A percentile compares a stretch with the other conserved stretches of the same genome.
phyloP scores from a whole-genome alignment of 2,329 filamentous ascomycete species.

The Diaporthe helianthi region DNA sequence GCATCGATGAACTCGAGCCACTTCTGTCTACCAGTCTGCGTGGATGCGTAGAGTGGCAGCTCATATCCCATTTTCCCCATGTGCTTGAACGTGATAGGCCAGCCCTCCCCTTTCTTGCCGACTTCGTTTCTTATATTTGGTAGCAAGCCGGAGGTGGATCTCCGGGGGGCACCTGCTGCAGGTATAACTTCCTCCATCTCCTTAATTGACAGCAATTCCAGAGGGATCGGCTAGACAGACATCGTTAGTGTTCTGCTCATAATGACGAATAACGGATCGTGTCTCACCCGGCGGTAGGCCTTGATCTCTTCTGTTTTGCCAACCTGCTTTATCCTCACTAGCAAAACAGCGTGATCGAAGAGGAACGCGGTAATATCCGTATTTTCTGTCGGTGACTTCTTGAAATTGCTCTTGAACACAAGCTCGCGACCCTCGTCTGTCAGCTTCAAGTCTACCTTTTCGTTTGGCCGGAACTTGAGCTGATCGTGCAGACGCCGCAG shows the following conservation, averaged over 20 bases:
- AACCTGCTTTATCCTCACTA: slow-evolving; percentile 88
- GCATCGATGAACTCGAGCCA: slow-evolving; percentile 96
- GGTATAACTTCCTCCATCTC: slow-evolving; percentile 98
- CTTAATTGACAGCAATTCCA: slow-evolving; percentile 90
- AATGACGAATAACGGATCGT: too few species aligned
- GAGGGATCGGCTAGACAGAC: slow-evolving; percentile 77
- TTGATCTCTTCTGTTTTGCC: slow-evolving; percentile 95
- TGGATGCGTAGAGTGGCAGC: slow-evolving; percentile 85
- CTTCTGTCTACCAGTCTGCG: slow-evolving; percentile 86
- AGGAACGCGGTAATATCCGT: slow-evolving; percentile 93
- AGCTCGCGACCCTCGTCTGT: slow-evolving; percentile 93
- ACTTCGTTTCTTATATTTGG: slow-evolving; percentile 58
- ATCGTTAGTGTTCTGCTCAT: slow-evolving; percentile 31
- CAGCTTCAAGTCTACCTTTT: slow-evolving; percentile 91
- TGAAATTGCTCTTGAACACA: slow-evolving; percentile 92
- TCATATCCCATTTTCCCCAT: slow-evolving; percentile 96
- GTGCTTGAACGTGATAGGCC: slow-evolving; percentile 95
- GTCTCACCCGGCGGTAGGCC: slow-evolving; percentile 78
- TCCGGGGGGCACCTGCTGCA: slow-evolving; percentile 78
- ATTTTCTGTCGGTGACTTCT: slow-evolving; percentile 88
- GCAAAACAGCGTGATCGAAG: slow-evolving; percentile 92
- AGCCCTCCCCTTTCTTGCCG: slow-evolving; percentile 75
- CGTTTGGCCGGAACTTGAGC: slow-evolving; percentile 87
- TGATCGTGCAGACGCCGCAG: slow-evolving; percentile 90
- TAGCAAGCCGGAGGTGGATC: slow-evolving; percentile 86